phyloP scores from a whole-genome alignment of 345 rosid species.

The Salix koriyanagi region DNA sequence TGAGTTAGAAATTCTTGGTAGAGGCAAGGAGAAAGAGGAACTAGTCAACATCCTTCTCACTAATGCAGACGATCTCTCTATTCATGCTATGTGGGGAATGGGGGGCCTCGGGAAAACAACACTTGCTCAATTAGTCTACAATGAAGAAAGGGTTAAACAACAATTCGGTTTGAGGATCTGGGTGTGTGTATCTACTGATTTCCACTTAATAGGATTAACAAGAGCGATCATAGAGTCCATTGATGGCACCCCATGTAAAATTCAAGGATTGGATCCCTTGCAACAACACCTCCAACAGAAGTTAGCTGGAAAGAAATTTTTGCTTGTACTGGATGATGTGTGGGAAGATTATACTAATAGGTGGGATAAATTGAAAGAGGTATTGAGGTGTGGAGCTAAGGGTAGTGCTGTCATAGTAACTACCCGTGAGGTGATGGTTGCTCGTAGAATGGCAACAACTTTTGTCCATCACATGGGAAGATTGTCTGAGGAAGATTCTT shows the following conservation, averaged over 20 bases:
- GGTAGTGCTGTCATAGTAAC: not conserved
- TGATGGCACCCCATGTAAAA: not conserved
- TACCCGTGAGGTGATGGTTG: not conserved
- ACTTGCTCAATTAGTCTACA: conserved; percentile 10
- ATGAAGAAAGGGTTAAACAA: not conserved
- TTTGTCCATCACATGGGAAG: not conserved
- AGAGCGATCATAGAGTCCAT: conserved; percentile 2
- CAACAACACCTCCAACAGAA: not conserved
- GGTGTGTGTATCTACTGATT: conserved; percentile 11
- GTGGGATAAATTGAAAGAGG: not conserved
- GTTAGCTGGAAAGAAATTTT: not conserved
- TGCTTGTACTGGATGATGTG: conserved; percentile 11
- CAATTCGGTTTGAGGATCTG: conserved; percentile 1
- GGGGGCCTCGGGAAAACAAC: not conserved
- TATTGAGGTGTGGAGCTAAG: not conserved
- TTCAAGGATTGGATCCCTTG: not conserved
- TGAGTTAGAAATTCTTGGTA: conserved; percentile 1
- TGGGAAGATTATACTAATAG: not conserved
- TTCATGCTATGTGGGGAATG: conserved; percentile 7
- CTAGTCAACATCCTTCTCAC: not conserved
- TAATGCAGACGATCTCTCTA: not conserved
- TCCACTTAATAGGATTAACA: not conserved
- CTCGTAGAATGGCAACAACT: not conserved
- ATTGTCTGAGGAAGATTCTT: conserved; percentile 11
- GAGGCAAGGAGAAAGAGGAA: not conserved